Base-by-base conservation (phyloP, 2,329 filamentous ascomycete genomes). In the Phialophora tarda region DNA sequence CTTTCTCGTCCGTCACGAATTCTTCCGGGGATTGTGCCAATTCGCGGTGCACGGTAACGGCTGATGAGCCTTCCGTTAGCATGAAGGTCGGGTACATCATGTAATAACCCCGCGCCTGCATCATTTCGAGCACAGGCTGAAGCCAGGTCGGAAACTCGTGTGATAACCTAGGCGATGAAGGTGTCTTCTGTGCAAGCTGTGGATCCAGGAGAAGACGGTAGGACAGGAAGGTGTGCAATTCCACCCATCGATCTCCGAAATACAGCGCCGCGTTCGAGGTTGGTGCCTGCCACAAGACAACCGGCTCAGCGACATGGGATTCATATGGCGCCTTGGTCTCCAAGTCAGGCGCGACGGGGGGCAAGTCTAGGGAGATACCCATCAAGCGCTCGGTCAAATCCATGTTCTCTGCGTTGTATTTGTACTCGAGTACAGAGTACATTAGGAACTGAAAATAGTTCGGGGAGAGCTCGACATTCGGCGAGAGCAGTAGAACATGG, bases 401-500 rank as follows among this genome's bases (percentile, higher is more conserved):
- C 2, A 78, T 78, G 24, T 57, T 57, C n/a, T 50, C 50, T 30
- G 56, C 12, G 0, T 92, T 92, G 77, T 96, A 91, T 69, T 86
- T 86, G 75, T 95, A 93, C 72, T 92, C 88, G 4, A 98, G 80
- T 0, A 94, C 80, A 1, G 85, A 78, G 76, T 92, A 97, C 76
- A 91, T 92, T 14, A 97, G 81, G 75, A 95, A 97, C 69, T 97
- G 92, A 69, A 90, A 94, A 75, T 92, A 98, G 1, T 91, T 85
- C 1, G 89, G 88, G 0, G 91, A 91, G 0, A 98, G 79, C 76
- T 98, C 91, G 1, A 85, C 86, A 71, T 96, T 88, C 1, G 93
- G 87, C 4, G 92, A 93, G 5, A 99, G 84, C 1, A 97, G 79
- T n/a, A 99, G 83, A 2, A 97, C 86, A 76, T 97, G 92, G 10